Evolutionary conservation across 257 asterid species (phyloP).

Genomic region (Solanum bukasovii): DNA sequence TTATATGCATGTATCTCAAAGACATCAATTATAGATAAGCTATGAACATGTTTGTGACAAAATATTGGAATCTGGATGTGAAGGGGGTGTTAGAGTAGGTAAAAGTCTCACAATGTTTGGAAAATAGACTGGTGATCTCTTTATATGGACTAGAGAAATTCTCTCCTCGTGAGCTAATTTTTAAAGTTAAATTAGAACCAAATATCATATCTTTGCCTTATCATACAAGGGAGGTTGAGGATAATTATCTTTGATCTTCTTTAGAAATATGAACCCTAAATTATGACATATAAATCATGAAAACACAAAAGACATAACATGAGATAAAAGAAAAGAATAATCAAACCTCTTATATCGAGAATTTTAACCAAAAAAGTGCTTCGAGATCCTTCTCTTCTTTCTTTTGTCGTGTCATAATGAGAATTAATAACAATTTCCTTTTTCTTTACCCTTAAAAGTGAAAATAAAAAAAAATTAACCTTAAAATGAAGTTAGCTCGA

Average conservation of each 20-base stretch:
- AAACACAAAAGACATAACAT: not conserved
- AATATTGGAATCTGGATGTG: not conserved
- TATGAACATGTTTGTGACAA: not conserved
- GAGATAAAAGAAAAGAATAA: not conserved
- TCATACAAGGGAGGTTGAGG: not conserved
- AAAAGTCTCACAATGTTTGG: too few species aligned
- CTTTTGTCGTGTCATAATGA: not conserved
- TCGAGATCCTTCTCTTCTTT: not conserved
- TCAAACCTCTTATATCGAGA: not conserved
- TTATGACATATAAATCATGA: not conserved
- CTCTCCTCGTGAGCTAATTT: not conserved
- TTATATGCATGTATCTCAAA: not conserved
- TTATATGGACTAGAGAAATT: too few species aligned
- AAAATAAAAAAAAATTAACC: not conserved
- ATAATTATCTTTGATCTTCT: not conserved
- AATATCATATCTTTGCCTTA: not conserved
- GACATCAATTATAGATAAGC: not conserved
- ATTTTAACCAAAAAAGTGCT: not conserved
- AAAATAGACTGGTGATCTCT: accelerated
- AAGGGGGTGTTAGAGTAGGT: too few species aligned
- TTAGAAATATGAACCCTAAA: not conserved
- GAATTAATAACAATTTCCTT: not conserved
- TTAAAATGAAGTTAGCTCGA: not conserved
- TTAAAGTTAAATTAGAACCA: too few species aligned
- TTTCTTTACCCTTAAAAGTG: not conserved